Base-by-base conservation (phyloP, 2,329 filamentous ascomycete genomes). In the Neonectria neomacrospora region DNA sequence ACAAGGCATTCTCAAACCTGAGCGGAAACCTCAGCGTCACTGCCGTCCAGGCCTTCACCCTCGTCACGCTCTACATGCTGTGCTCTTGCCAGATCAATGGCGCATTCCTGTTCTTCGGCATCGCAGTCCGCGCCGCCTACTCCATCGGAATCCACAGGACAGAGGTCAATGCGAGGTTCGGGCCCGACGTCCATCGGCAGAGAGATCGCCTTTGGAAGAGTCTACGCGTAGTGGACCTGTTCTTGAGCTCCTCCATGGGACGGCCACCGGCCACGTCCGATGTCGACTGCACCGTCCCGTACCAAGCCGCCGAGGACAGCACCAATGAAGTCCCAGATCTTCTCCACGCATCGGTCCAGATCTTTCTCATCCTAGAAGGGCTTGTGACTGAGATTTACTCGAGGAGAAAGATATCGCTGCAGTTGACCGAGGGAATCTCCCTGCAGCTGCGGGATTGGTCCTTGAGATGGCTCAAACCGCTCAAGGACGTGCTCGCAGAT, bases 71-170 rank as follows among this genome's bases (percentile, higher is more conserved):
- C 8, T 86, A 85, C 73, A 85, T 86, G 81, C 81, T 86, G 3
- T 81, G 82, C 28, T 80, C 84, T 3, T 86, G 83, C 55, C 84
- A 86, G 69, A 85, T 86, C 70, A 86, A 85, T 59, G 83, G 83
- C 1, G 83, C 83, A 0, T 87, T 85, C 51, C 71, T 87, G 2
- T 83, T 85, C 71, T 86, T 86, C 18, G 85, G 84, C 8, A 81
- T 86, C 7, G 82, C 84, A 0, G 84, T 81, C 0, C 79, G 85
- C 2, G 82, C 84, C 0, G 84, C 83, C 0, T 85, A 86, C 61
- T 83, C 83, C 0, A 81, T 86, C 14, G 85, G 85, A 0, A 74
- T 86, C 5, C 85, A 87, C 64, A 77, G 85, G 2, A 84, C 82
- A 1, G 84, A 86, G 53, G 83, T 86, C 22, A 87, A 86, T 64